Conservation (phyloP, 768 basidiomycete species). For the Amanita exitialis region DNA sequence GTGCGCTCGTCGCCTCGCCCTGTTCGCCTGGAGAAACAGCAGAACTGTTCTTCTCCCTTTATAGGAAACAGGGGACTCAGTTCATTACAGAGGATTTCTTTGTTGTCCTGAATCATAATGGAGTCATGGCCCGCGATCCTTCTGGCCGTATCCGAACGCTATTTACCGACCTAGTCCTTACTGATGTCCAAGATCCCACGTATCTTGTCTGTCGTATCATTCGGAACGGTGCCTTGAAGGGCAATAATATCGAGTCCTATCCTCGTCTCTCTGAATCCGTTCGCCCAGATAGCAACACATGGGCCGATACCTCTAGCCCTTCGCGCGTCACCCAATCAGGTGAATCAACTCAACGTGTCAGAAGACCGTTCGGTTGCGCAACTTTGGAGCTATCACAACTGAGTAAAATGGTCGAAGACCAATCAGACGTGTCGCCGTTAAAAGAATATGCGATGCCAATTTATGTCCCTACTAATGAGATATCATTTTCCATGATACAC, state of each 20-base stretch:
- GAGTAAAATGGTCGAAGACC: slow-evolving; percentile 54
- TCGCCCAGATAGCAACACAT: slow-evolving; percentile 20
- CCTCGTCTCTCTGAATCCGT: slow-evolving; percentile 43
- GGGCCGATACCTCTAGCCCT: slow-evolving; percentile 10
- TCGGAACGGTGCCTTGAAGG: slow-evolving; percentile 77
- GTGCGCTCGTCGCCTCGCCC: slow-evolving; percentile 85
- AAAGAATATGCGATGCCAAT: slow-evolving; percentile 85
- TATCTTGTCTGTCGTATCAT: slow-evolving; percentile 89
- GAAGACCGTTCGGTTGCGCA: slow-evolving; percentile 94
- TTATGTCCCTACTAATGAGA: slow-evolving; percentile 73
- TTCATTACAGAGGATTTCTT: slow-evolving; percentile 95
- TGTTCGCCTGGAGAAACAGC: slow-evolving; percentile 88
- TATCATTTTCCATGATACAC: slow-evolving; percentile 86
- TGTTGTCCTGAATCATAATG: slow-evolving; percentile 84
- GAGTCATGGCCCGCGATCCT: slow-evolving; percentile 76
- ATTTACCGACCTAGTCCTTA: slow-evolving; percentile 80
- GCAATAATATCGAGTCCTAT: slow-evolving; percentile 43
- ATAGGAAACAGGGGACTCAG: slow-evolving; percentile 71
- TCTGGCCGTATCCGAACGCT: slow-evolving; percentile 70
- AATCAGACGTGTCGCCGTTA: slow-evolving; percentile 49
- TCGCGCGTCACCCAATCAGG: slow-evolving; percentile 14
- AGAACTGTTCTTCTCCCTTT: slow-evolving; percentile 90
- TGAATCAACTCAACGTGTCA: slow-evolving; percentile 42
- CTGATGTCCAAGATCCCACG: slow-evolving; percentile 79
- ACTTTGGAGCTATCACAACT: slow-evolving; percentile 79